These are phyloP conservation scores for Cudoniella acicularis DNA, from an alignment of 495 filamentous ascomycete genomes.

Conservation along the genomic window DNA sequence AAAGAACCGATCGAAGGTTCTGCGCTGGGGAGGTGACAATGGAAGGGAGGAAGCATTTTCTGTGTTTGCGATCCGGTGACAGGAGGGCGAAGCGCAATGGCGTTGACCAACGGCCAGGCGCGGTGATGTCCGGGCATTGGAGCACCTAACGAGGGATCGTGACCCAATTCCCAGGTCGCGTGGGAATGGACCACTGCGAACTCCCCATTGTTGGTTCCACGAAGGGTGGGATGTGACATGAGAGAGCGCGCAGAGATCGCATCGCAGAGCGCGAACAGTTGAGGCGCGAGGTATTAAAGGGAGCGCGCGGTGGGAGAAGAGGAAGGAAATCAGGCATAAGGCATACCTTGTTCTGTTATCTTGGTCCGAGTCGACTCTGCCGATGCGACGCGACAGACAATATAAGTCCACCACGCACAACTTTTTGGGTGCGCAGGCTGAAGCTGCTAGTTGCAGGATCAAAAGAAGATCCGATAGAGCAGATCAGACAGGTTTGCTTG, in stretches of 20 bases:
- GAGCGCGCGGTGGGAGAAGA: not conserved
- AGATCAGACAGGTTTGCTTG: slow-evolving; percentile 1
- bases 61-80: slow-evolving; percentile 23
- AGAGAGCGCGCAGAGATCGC: not conserved
- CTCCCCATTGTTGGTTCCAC: slow-evolving; percentile 18
- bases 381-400: slow-evolving; percentile 20
- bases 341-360: not conserved
- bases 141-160: slow-evolving; percentile 23
- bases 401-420: slow-evolving; percentile 7
- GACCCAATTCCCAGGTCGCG: slow-evolving; percentile 18
- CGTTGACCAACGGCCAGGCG: slow-evolving; percentile 15
- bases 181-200: slow-evolving; percentile 12
- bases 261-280: not conserved
- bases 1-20: not conserved
- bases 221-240: slow-evolving; percentile 11
- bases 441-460: not conserved
- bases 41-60: slow-evolving; percentile 21
- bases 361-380: not conserved
- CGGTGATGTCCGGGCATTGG: slow-evolving; percentile 22
- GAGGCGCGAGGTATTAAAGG: not conserved
- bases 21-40: slow-evolving; percentile 18
- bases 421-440: not conserved
- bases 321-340: slow-evolving; percentile 1
- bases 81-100: slow-evolving; percentile 17
- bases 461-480: slow-evolving; percentile 2